These are phyloP conservation scores for Trichoderma breve DNA, from an alignment of 2,329 filamentous ascomycete genomes.

Conservation along the genomic window DNA sequence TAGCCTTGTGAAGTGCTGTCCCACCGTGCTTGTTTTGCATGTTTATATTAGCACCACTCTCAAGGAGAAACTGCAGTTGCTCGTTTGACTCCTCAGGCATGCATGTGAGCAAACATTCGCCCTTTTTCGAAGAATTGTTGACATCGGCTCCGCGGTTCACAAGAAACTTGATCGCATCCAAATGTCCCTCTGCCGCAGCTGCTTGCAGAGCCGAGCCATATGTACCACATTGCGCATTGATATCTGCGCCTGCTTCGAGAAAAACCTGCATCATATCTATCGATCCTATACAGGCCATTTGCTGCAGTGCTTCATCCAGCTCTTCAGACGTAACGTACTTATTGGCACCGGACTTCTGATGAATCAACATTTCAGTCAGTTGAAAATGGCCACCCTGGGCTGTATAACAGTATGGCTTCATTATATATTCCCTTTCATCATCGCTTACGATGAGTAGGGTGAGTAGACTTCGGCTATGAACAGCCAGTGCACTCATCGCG, in stretches of 20 bases:
- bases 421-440: too few species aligned
- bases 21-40: neutral
- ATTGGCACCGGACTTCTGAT: neutral
- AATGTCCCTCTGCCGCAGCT: neutral
- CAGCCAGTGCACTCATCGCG: neutral
- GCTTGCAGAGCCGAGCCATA: neutral
- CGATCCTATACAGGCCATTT: neutral
- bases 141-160: neutral
- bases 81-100: rapidly evolving
- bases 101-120: neutral
- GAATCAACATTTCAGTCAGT: neutral
- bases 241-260: neutral
- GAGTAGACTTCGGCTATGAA: neutral
- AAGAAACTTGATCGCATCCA: neutral
- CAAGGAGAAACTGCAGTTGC: neutral
- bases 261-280: neutral
- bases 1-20: neutral
- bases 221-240: neutral
- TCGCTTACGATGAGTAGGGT: too few species aligned
- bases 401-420: neutral
- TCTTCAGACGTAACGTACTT: neutral
- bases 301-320: neutral
- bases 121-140: neutral
- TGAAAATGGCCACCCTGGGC: neutral
- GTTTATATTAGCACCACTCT: neutral